phyloP scores from a whole-genome alignment of 805 yeast species.

The Candida namnaoensis region DNA sequence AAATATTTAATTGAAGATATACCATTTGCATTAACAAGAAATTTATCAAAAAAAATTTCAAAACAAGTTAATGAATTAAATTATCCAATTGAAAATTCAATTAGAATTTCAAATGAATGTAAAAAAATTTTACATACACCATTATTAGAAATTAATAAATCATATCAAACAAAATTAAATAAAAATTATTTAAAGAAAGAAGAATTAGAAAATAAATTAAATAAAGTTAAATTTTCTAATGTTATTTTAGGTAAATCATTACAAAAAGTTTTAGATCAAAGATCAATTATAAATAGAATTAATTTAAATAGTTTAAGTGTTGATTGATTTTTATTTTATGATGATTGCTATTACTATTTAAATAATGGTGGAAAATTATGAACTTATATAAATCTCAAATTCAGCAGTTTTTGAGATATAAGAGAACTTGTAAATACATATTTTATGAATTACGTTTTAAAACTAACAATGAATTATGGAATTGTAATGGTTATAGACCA shows the following conservation, averaged over 20 bases:
- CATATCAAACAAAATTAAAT: slow-evolving; percentile 60
- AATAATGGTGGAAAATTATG: too few species aligned
- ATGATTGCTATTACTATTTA: neutral
- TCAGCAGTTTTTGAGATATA: too few species aligned
- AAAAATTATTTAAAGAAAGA: slow-evolving; percentile 49
- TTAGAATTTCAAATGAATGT: slow-evolving; percentile 73
- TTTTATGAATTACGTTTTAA: too few species aligned
- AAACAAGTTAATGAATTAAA: slow-evolving; percentile 56
- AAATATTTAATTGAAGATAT: slow-evolving; percentile 70
- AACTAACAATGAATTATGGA: too few species aligned
- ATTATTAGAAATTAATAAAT: slow-evolving; percentile 67
- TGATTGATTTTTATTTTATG: neutral
- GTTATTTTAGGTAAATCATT: neutral
- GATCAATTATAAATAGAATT: neutral
- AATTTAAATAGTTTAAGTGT: neutral
- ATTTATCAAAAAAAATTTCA: slow-evolving; percentile 65
- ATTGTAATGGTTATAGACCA: too few species aligned
- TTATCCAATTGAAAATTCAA: slow-evolving; percentile 71
- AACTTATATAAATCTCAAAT: too few species aligned
- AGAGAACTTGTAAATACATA: too few species aligned
- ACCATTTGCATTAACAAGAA: slow-evolving; percentile 83
- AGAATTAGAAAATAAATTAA: neutral
- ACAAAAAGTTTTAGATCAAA: neutral
- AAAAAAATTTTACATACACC: slow-evolving; percentile 77
- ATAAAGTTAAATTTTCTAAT: neutral